phyloP scores from a whole-genome alignment of 164 flowering plant genomes.

The Protea cynaroides region DNA sequence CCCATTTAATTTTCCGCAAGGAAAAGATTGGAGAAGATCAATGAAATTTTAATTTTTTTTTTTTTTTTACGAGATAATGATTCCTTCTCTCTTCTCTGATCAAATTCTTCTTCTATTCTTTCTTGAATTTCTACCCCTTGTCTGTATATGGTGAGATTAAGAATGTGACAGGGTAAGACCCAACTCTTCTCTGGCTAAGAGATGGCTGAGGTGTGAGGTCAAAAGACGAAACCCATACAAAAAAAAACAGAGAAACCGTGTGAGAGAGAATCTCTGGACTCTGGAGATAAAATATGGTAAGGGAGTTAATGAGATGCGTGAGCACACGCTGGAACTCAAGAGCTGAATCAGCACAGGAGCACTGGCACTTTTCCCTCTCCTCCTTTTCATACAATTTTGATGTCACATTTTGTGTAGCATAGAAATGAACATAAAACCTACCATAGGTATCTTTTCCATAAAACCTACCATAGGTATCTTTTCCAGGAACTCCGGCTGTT shows the following conservation, averaged over 20 bases:
- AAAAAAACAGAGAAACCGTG: no score
- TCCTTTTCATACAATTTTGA: no score
- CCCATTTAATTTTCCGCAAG: slow-evolving; percentile 19
- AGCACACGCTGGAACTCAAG: no score
- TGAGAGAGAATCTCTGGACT: slow-evolving; percentile 2
- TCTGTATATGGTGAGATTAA: background rate
- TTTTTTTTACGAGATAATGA: background rate
- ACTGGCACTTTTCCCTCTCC: no score
- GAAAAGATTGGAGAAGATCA: slow-evolving; percentile 3
- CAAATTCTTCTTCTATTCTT: slow-evolving; percentile 24
- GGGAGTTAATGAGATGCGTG: background rate
- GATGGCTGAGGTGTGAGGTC: no score
- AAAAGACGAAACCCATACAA: no score
- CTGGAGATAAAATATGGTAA: background rate
- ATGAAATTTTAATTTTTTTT: slow-evolving; percentile 4
- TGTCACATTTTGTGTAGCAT: no score
- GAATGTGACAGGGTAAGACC: background rate
- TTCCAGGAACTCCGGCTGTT: no score
- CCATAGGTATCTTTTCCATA: no score
- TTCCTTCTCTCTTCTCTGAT: slow-evolving; percentile 7
- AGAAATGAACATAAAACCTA: no score
- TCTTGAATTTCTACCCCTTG: background rate
- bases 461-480: no score
- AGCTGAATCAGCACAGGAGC: no score
- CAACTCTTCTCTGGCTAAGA: background rate